Conservation (phyloP, 352 stramenopile species). For the Pythium rishiriense region DNA sequence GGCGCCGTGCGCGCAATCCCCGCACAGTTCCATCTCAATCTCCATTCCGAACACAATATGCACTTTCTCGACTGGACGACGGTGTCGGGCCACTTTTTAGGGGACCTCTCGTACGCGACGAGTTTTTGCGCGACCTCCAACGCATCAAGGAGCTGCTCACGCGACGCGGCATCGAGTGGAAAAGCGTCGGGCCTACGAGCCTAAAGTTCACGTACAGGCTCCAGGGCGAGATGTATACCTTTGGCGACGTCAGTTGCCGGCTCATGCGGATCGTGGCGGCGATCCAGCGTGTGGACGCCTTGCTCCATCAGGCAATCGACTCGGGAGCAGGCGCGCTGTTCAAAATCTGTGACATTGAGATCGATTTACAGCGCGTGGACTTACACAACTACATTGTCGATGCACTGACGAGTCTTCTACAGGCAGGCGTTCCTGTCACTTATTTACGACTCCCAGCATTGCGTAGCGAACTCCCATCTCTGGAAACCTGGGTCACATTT, state of each 20-base stretch:
- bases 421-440: neutral
- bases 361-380: neutral
- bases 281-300: neutral
- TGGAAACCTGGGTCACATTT: neutral
- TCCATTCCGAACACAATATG: neutral
- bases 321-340: neutral
- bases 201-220: neutral
- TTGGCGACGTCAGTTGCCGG: neutral
- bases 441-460: neutral
- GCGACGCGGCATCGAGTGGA: neutral
- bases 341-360: neutral
- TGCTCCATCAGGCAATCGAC: neutral
- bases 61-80: slow-evolving; percentile 2
- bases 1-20: neutral
- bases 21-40: neutral
- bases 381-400: neutral
- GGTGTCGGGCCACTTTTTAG: neutral
- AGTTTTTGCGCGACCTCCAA: neutral
- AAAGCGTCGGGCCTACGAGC: neutral
- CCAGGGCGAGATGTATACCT: neutral
- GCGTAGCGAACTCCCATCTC: neutral
- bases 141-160: neutral
- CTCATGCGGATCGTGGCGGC: neutral
- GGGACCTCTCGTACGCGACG: neutral
- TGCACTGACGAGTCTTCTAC: neutral